Percentiles rank a stretch among this genome's conserved stretches.
These are phyloP conservation scores for Nicotiana knightiana DNA, from an alignment of 257 asterid species.

Conservation along the genomic window DNA sequence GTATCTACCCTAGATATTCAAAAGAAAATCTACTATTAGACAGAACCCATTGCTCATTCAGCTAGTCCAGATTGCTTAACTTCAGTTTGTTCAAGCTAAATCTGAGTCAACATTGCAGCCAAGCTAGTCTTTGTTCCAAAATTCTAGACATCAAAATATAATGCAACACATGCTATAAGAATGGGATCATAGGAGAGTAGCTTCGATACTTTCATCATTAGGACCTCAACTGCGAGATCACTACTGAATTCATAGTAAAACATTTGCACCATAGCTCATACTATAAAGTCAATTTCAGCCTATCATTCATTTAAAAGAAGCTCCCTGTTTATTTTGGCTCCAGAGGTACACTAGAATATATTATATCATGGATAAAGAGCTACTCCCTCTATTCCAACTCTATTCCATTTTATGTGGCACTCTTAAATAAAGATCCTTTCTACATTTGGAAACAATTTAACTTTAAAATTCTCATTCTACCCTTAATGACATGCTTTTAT, in stretches of 20 bases:
- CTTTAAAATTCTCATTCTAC: not conserved
- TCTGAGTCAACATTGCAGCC: not conserved
- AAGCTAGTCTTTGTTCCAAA: not conserved
- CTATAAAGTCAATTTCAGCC: not conserved
- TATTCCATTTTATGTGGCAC: not conserved
- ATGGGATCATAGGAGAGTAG: not conserved
- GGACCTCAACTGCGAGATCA: not conserved
- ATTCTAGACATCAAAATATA: not conserved
- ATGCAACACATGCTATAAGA: not conserved
- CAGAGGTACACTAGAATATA: not conserved
- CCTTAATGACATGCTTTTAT: not conserved
- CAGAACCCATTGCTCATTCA: not conserved
- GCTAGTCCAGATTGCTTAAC: not conserved
- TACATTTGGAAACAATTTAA: not conserved
- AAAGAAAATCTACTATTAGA: not conserved
- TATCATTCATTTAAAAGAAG: not conserved
- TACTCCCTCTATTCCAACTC: not conserved
- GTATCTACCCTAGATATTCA: not conserved
- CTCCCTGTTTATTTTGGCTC: not conserved
- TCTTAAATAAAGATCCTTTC: not conserved
- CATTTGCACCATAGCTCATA: not conserved
- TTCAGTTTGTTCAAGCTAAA: not conserved
- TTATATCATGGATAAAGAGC: not conserved
- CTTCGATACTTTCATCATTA: not conserved
- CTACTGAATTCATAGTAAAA: not conserved